Conservation (phyloP, 768 basidiomycete species). For the Lentinula sp. region DNA sequence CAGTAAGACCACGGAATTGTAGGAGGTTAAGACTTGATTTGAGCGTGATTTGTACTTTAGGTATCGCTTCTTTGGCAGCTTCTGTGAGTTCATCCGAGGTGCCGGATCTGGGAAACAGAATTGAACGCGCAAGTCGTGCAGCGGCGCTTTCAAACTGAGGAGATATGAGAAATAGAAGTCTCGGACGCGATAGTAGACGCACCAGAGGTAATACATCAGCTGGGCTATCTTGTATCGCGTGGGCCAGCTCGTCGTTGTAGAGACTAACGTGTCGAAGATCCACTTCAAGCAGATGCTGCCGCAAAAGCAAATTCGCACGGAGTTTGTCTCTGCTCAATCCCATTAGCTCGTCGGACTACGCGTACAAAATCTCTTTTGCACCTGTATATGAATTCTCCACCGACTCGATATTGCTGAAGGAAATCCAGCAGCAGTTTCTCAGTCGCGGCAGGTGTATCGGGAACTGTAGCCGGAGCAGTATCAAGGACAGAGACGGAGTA, state of each 20-base stretch:
- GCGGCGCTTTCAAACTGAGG: slow-evolving; percentile 87
- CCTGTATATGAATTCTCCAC: slow-evolving; percentile 92
- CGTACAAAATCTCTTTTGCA: slow-evolving; percentile 20
- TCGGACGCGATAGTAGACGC: slow-evolving; percentile 17
- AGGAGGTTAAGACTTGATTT: slow-evolving; percentile 89
- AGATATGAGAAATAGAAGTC: neutral
- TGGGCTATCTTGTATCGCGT: slow-evolving; percentile 84
- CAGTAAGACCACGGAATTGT: slow-evolving; percentile 90
- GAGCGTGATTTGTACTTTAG: slow-evolving; percentile 80
- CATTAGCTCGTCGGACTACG: neutral
- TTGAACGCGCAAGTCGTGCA: slow-evolving; percentile 74
- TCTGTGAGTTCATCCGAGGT: slow-evolving; percentile 38
- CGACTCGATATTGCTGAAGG: slow-evolving; percentile 80
- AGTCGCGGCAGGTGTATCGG: slow-evolving; percentile 74
- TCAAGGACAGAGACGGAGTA: slow-evolving; percentile 80
- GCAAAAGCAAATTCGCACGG: slow-evolving; percentile 81
- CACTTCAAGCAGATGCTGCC: slow-evolving; percentile 83
- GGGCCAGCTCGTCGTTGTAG: slow-evolving; percentile 92
- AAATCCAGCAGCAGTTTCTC: slow-evolving; percentile 83
- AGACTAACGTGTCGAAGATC: slow-evolving; percentile 73
- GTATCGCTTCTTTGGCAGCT: slow-evolving; percentile 35
- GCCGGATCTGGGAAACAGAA: slow-evolving; percentile 75
- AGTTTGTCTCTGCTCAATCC: slow-evolving; percentile 63
- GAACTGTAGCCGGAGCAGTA: slow-evolving; percentile 42
- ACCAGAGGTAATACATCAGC: slow-evolving; percentile 87